Conservation (phyloP, 116 monocot genomes). For the Iris pallida region DNA sequence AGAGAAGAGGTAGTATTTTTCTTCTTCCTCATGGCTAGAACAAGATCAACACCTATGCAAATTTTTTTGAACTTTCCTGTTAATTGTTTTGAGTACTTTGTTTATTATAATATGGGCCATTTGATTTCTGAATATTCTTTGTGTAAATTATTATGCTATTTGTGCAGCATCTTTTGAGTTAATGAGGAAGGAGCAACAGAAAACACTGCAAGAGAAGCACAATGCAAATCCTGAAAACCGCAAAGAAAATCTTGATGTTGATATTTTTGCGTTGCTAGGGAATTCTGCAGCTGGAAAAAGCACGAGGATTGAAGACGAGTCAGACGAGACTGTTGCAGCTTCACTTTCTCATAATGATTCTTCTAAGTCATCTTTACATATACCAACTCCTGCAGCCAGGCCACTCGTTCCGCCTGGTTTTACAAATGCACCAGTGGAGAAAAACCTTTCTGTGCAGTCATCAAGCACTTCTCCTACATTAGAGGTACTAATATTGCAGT, state of each 20-base stretch:
- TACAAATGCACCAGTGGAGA: constrained; percentile 43
- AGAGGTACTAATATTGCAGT: constrained; percentile 13
- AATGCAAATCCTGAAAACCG: constrained; percentile 27
- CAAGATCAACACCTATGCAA: not conserved
- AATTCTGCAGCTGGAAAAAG: constrained; percentile 21
- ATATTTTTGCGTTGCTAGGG: constrained; percentile 31
- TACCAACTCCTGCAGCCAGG: constrained; percentile 38
- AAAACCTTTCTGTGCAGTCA: constrained; percentile 26
- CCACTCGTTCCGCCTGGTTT: constrained; percentile 84
- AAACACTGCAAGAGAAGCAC: constrained; percentile 45
- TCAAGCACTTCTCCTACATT: constrained; percentile 12
- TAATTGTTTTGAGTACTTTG: not conserved
- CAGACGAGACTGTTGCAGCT: constrained; percentile 16
- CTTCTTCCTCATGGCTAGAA: not conserved
- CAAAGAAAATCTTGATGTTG: constrained; percentile 24
- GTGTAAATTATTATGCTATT: not conserved
- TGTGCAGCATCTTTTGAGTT: constrained; percentile 62
- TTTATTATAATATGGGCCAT: not conserved
- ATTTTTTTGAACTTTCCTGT: not conserved
- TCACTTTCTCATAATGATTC: constrained; percentile 22
- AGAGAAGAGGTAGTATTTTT: constrained; percentile 55
- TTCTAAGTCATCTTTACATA: constrained; percentile 25
- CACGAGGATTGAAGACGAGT: constrained; percentile 15
- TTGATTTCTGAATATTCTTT: not conserved
- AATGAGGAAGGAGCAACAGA: constrained; percentile 70